Evolutionary conservation across 2,329 filamentous ascomycete species (phyloP), one percentile per base, ranked within the genome.

Genomic region (Xylariaceae sp.): DNA sequence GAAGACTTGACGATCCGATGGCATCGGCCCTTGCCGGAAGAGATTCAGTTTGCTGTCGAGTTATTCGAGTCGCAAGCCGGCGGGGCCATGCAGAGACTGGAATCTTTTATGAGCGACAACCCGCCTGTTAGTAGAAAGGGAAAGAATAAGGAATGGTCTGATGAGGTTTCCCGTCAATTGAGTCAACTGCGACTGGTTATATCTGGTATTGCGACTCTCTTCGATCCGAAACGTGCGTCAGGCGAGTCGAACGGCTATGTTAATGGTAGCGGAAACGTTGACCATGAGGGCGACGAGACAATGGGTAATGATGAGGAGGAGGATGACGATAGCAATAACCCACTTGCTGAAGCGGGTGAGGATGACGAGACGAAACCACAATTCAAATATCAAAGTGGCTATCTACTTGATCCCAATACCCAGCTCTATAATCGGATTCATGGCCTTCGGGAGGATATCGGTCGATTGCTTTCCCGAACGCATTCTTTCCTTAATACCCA

Each of bases 81-180:
- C 54, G 87, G 85, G 41, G 93, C 93, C 1, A 83, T 93, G 57
- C 79, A 87, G 55, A 86, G 91, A 59, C 77, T 99, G 12, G 84
- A 85, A 60, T 84, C 88, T 7, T 81, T 99, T n/a, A 96, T 91
- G 69, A 88, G 90, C 59, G 87, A 91, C 44, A 84, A 89, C 37
- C 89, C 92, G 1, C 88, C 87, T 2, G 88, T 98, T 50, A 96
- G 92, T 73, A 85, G 93, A 54, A 93, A 93, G 64, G 95, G 95
- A 40, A 96, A 93, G 71, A 96, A 96, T 65, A 99, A 98, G 74
- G 93, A 97, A 67, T 99, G 95, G 95, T 97, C 93, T 0, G 95
- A 99, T 71, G 96, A 99, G 71, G 89, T 98, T 23, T 93, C 92
- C 1, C 82, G 95, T 52, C 91, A 96, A 63, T 81, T 99, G 54